phyloP scores from a whole-genome alignment of 2,329 filamentous ascomycete genomes.

The Thermochaetoides dissita region DNA sequence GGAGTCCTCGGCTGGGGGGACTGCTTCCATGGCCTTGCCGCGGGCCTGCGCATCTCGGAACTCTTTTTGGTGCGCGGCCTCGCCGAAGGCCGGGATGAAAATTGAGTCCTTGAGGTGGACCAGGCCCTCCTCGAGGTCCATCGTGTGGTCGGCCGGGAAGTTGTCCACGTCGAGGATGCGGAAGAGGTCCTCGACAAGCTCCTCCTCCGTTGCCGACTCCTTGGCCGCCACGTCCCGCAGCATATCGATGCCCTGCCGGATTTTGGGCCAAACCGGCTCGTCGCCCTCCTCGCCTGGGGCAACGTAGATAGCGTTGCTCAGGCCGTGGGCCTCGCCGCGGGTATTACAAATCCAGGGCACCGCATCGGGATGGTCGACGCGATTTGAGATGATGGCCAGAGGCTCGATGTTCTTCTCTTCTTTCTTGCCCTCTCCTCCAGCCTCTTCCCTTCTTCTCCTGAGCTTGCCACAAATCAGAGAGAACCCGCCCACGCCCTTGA shows the following conservation, averaged over 20 bases:
- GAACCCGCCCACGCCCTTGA: conserved; percentile 51
- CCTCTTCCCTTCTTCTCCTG: conserved; percentile 12
- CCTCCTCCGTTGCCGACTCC: conserved; percentile 27
- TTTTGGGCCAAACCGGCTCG: conserved; percentile 41
- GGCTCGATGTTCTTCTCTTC: conserved; percentile 25
- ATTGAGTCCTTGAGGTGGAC: conserved; percentile 43
- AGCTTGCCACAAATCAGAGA: conserved; percentile 53
- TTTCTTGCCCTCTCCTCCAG: conserved; percentile 1
- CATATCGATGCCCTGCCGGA: conserved; percentile 36
- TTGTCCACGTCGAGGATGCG: conserved; percentile 42
- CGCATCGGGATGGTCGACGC: conserved; percentile 35
- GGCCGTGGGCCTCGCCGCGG: conserved; percentile 38
- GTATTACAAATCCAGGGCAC: conserved; percentile 44
- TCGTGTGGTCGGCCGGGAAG: conserved; percentile 30
- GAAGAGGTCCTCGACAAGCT: conserved; percentile 38
- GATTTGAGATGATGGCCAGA: conserved; percentile 49
- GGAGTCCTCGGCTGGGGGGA: conserved; percentile 23
- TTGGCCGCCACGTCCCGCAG: conserved; percentile 28
- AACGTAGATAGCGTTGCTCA: conserved; percentile 49
- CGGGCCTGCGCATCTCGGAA: conserved; percentile 27
- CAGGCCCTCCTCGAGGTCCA: conserved; percentile 40
- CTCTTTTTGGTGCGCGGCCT: conserved; percentile 28
- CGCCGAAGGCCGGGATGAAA: conserved; percentile 46
- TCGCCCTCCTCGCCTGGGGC: conserved; percentile 25
- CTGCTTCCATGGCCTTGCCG: conserved; percentile 20